A percentile compares a stretch with the other conserved stretches of the same genome.
phyloP scores from a whole-genome alignment of 805 yeast genomes.

The Candida berthetii region DNA sequence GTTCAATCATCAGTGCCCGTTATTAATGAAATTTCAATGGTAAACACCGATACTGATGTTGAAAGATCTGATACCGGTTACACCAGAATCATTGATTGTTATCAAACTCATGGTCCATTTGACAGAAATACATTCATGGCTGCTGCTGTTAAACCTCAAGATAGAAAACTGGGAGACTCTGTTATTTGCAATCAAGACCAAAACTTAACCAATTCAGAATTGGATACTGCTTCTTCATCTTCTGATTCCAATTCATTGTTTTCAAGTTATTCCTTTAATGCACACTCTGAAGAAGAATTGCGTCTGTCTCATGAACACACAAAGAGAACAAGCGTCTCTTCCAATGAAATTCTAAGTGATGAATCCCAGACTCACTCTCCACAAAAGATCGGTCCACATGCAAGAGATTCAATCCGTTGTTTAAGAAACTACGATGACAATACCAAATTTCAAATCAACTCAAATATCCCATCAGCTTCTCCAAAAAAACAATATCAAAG shows the following conservation, averaged over 20 bases:
- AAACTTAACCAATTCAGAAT: neutral
- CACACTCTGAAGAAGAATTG: neutral
- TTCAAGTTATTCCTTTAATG: neutral
- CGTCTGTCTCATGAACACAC: too few relatives aligned
- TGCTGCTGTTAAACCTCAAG: neutral
- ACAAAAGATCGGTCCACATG: neutral
- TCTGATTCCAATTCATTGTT: neutral
- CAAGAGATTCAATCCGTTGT: constrained; percentile 3
- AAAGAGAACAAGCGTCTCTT: neutral
- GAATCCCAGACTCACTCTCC: neutral
- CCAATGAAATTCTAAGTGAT: neutral
- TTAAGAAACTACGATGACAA: constrained; percentile 1
- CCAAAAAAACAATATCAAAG: neutral
- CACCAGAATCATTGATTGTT: constrained; percentile 1
- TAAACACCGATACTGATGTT: too few relatives aligned
- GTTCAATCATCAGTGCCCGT: too few relatives aligned
- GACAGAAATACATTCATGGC: neutral
- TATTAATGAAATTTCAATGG: too few relatives aligned
- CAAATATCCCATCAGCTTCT: neutral
- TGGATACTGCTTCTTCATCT: neutral
- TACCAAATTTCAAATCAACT: neutral
- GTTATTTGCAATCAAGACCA: neutral
- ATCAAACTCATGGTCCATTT: constrained; percentile 1
- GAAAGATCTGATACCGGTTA: neutral
- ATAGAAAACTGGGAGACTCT: neutral